These are phyloP conservation scores for Gracilaria gracilis DNA, from an alignment of 23 red algal genomes.

Conservation along the genomic window DNA sequence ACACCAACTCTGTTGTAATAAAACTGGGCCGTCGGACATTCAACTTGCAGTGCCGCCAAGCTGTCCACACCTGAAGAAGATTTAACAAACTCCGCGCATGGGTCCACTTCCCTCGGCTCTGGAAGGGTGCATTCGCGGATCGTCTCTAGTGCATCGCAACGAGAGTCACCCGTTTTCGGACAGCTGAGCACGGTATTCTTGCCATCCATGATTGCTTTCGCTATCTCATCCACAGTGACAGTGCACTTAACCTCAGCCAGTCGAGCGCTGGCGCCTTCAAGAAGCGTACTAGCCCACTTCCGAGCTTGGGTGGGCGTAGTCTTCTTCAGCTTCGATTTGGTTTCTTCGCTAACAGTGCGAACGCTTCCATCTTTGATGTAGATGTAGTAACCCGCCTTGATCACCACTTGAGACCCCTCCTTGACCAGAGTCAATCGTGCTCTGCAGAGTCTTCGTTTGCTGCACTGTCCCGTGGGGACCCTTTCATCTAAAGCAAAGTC, in stretches of 20 bases:
- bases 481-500: background rate
- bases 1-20: background rate
- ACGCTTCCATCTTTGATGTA: background rate
- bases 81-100: background rate
- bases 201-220: background rate
- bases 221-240: background rate
- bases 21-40: background rate
- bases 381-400: slow-evolving; percentile 17
- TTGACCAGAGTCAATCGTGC: background rate
- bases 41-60: background rate
- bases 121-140: background rate
- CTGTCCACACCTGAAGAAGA: background rate
- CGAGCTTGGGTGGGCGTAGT: background rate
- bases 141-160: background rate
- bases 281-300: background rate
- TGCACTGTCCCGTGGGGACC: background rate
- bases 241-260: background rate
- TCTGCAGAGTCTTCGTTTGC: background rate
- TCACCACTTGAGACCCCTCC: background rate
- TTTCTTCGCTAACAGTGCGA: background rate
- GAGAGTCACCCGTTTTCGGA: background rate
- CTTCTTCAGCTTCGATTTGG: background rate
- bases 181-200: background rate
- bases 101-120: background rate
- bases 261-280: background rate